Evolutionary conservation across 2,329 filamentous ascomycete species (phyloP).

Genomic region (Hypoxylon sp.): DNA sequence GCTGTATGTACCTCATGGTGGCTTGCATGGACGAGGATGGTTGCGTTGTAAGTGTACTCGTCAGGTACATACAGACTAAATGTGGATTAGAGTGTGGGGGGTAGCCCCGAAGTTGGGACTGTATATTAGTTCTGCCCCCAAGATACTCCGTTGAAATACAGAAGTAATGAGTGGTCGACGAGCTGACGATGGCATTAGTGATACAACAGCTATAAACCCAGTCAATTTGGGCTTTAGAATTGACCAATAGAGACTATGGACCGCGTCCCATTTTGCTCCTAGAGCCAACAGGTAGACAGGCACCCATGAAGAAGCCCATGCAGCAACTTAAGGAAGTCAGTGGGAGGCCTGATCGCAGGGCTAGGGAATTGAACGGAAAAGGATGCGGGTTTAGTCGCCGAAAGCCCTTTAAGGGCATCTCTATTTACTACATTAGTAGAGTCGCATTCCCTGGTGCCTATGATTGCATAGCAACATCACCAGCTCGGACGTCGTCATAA

Average conservation of each 20-base stretch:
- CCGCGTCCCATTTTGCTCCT: constrained; percentile 9
- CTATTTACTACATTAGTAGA: constrained; percentile 38
- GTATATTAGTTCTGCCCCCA: constrained; percentile 28
- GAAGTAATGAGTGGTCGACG: constrained; percentile 21
- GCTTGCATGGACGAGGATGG: constrained; percentile 34
- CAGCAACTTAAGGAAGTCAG: constrained; percentile 22
- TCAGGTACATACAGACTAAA: constrained; percentile 29
- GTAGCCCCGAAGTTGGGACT: constrained; percentile 23
- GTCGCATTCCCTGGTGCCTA: constrained; percentile 33
- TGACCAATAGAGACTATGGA: constrained; percentile 27
- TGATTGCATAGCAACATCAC: constrained; percentile 35
- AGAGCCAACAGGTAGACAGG: constrained; percentile 16
- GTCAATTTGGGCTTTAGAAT: constrained; percentile 21
- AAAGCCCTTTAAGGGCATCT: constrained; percentile 16
- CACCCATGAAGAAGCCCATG: constrained; percentile 21
- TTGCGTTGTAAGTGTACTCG: constrained; percentile 34
- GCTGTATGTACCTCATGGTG: constrained; percentile 25
- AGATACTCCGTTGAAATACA: constrained; percentile 33
- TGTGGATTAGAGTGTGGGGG: constrained; percentile 38
- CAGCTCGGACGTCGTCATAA: constrained; percentile 29
- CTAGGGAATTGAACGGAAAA: constrained; percentile 33
- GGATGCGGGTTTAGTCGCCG: constrained; percentile 19
- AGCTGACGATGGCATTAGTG: constrained; percentile 34
- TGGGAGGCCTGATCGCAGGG: constrained; percentile 19
- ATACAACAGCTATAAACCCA: constrained; percentile 28